Conservation (phyloP, 371 early-diverging fungal species). For the Circinella minor region DNA sequence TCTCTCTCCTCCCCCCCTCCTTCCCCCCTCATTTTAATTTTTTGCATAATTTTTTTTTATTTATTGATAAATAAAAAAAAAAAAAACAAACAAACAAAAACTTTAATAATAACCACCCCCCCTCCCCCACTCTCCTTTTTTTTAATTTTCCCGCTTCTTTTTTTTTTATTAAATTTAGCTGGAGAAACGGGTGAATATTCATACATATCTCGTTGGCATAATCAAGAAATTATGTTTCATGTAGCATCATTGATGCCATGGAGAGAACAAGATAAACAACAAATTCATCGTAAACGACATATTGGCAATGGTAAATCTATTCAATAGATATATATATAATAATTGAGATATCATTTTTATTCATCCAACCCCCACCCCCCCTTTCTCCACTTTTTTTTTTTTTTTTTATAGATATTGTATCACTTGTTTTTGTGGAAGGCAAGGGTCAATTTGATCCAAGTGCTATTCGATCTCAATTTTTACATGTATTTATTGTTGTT, state of each 20-base stretch:
- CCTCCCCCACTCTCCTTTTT: too few species aligned
- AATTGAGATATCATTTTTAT: too few species aligned
- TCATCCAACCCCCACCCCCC: too few species aligned
- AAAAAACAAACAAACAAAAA: too few species aligned
- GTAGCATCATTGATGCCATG: slow-evolving; percentile 79
- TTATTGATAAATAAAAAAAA: too few species aligned
- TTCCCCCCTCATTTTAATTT: too few species aligned
- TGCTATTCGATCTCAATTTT: slow-evolving; percentile 69
- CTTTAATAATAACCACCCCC: too few species aligned
- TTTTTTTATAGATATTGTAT: slow-evolving; percentile 64
- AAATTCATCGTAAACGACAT: slow-evolving; percentile 81
- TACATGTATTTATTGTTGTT: slow-evolving; percentile 75
- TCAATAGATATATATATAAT: neutral
- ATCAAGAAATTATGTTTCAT: slow-evolving; percentile 86
- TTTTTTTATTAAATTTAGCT: slow-evolving; percentile 26
- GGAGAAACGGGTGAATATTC: slow-evolving; percentile 77
- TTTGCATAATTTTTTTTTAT: too few species aligned
- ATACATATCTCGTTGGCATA: slow-evolving; percentile 77
- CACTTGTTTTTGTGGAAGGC: slow-evolving; percentile 69
- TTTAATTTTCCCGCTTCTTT: too few species aligned
- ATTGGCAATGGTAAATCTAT: slow-evolving; percentile 76
- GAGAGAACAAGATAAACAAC: slow-evolving; percentile 72
- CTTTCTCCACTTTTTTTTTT: slow-evolving; percentile 27
- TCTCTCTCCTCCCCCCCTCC: too few species aligned
- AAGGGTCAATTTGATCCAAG: slow-evolving; percentile 61